Evolutionary conservation across 1,139 yeast genomes (phyloP), one percentile per base, ranked within the genome.

Genomic region (Taphrina deformans): DNA sequence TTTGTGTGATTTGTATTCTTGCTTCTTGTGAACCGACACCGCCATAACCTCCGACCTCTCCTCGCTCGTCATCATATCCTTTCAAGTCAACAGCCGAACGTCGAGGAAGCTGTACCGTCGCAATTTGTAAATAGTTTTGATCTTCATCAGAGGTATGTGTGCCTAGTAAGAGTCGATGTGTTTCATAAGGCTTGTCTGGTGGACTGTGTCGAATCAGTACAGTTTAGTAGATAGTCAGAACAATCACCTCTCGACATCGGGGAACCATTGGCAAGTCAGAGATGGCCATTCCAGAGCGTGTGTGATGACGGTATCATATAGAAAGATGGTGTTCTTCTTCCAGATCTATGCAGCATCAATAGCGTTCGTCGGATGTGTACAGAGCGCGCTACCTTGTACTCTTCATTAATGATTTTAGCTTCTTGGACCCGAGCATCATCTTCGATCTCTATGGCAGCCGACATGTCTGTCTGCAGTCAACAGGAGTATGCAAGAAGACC

Each of bases 271-370:
- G 26, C 69, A 81, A 73, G 75, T 77, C 62, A 75, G 67, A 29
- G 81, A 77, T 21, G 93, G 92, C 79, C 83, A 82, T 55, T 85
- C 85, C 60, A 85, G 78, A 23, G 89, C 84, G 69, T 83, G 80
- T 38, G 96, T 83, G 69, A 89, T 83, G 71, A 90, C 82, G 68
- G 89, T 79, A 75, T 89, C 89, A 77, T 93, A 93, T 62, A 93
- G 79, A 70, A 90, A 81, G 16, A 96, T 97, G n/a, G 93, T 88
- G 12, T 96, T 86, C 74, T 93, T 93, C 76, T 92, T 92, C 99
- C 99, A 93, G 66, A 89, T 88, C 73, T 91, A 18, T 7, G 6
- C 10, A 12, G 1, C 18, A 3, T 33, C 26, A 33, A 16, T 16
- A 31, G 9, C 7, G 26, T 2, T 18, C 12, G 14, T 41, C 26